Base-by-base conservation (phyloP, 2,329 filamentous ascomycete species). In the Aspergillus sp. region DNA sequence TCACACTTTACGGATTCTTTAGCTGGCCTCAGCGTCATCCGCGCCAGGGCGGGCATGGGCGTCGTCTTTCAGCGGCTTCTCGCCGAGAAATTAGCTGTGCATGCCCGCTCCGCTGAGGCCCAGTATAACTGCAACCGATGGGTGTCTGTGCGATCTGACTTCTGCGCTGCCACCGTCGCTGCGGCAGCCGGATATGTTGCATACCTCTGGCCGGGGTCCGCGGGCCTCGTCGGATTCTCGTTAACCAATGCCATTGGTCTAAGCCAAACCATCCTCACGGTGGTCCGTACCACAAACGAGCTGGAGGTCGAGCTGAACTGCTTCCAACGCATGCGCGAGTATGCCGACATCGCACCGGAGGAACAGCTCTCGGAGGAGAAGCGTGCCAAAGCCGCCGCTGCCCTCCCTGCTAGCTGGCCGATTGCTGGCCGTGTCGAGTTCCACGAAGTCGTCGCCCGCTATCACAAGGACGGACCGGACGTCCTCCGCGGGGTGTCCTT, bases 81-180 rank as follows among this genome's bases (percentile, higher is more conserved):
- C n/a, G 80, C 80, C 1, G 70, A 77, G 24, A 79, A 78, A 57
- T 55, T 83, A 30, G 72, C 77, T 1, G 63, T 74, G 0, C 79
- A 76, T 65, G 73, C 76, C 10, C 73, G 74, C 5, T 70, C 79
- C 0, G 68, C 73, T 0, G 79, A 82, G 60, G 70, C 80, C 1
- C 77, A 75, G 44, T 82, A 75, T 55, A 82, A 82, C 63, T 77
- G 77, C 54, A 84, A 84, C 60, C 76, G 81, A 7, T 84, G 81
- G 81, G 77, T 84, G 2, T 73, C 76, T 1, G 73, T 83, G 36
- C 76, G 81, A 4, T 72, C 81, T 4, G 81, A 83, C 54, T 73
- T 82, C 58, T 76, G 80, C 48, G 81, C 80, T 1, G 79, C 80
- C 0, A 64, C 81, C 1, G 78, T 82, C 10, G 75, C 77, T 11